Conservation (phyloP, 805 yeast genomes). For the Yarrowia sp. region DNA sequence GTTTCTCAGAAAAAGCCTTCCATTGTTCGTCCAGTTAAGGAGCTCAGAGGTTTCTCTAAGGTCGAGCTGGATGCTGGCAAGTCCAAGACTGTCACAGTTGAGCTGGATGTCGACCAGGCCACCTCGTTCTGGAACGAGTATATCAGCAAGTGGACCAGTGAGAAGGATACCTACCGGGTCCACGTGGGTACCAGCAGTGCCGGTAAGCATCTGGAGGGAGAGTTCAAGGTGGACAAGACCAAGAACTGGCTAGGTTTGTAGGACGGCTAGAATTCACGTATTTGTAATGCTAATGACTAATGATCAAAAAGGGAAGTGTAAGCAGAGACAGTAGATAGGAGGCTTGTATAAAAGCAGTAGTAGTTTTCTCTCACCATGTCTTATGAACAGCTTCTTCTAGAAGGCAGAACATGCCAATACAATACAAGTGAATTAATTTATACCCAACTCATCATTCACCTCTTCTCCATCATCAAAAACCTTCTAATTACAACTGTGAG, state of each 20-base stretch:
- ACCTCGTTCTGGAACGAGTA: conserved; percentile 28
- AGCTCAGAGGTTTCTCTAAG: conserved; percentile 17
- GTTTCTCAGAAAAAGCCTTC: conserved; percentile 12
- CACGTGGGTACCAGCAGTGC: conserved; percentile 18
- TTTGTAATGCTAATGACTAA: not conserved
- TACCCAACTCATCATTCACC: too few relatives aligned
- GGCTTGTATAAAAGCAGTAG: too few relatives aligned
- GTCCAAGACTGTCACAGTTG: conserved; percentile 44
- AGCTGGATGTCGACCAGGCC: conserved; percentile 11
- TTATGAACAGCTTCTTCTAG: too few relatives aligned
- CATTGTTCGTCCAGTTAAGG: conserved; percentile 29
- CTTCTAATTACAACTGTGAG: too few relatives aligned
- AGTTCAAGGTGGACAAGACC: conserved; percentile 15
- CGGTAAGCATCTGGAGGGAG: conserved; percentile 7
- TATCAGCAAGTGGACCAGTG: conserved; percentile 31
- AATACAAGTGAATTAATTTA: too few relatives aligned
- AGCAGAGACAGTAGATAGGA: too few relatives aligned
- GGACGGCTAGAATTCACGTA: too few relatives aligned
- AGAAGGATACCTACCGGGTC: not conserved
- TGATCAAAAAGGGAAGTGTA: not conserved
- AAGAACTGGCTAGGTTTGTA: conserved; percentile 16
- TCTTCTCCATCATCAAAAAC: too few relatives aligned
- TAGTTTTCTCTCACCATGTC: too few relatives aligned
- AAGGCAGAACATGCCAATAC: too few relatives aligned
- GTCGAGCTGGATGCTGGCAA: not conserved